These are phyloP conservation scores for Neofusicoccum umdonicola DNA, from an alignment of 2,329 filamentous ascomycete genomes.

Conservation along the genomic window DNA sequence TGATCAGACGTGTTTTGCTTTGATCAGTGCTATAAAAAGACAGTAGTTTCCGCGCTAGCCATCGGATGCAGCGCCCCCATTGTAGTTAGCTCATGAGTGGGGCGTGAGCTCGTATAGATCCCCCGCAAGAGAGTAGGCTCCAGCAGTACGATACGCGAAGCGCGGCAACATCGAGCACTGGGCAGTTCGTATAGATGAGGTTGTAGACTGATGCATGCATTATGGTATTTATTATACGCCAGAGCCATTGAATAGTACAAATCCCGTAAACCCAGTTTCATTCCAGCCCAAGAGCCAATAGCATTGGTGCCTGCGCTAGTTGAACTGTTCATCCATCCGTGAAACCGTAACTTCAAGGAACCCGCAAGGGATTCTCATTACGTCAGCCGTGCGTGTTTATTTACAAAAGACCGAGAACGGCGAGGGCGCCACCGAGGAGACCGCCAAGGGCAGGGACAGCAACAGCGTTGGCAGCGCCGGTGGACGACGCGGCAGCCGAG, in stretches of 20 bases:
- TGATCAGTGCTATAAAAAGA: too few species aligned
- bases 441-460: conserved; percentile 9
- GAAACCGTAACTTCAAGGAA: conserved; percentile 3
- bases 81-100: too few species aligned
- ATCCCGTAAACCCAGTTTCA: not conserved
- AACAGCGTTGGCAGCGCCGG: not conserved
- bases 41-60: too few species aligned
- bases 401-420: conserved; percentile 17
- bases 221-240: conserved; percentile 10
- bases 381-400: conserved; percentile 2
- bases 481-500: not conserved
- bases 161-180: too few species aligned
- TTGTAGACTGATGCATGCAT: not conserved
- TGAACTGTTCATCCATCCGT: conserved; percentile 9
- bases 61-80: too few species aligned
- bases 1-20: too few species aligned
- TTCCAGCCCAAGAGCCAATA: not conserved
- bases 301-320: not conserved
- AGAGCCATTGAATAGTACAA: not conserved
- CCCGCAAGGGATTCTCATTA: not conserved
- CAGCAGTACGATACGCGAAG: too few species aligned
- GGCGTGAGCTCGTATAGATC: too few species aligned
- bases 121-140: too few species aligned
- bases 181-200: not conserved
- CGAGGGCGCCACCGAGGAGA: conserved; percentile 12